Percentiles rank a stretch among this genome's conserved stretches.
phyloP scores from a whole-genome alignment of 352 stramenopile genomes.

The Aphanomyces invadans region DNA sequence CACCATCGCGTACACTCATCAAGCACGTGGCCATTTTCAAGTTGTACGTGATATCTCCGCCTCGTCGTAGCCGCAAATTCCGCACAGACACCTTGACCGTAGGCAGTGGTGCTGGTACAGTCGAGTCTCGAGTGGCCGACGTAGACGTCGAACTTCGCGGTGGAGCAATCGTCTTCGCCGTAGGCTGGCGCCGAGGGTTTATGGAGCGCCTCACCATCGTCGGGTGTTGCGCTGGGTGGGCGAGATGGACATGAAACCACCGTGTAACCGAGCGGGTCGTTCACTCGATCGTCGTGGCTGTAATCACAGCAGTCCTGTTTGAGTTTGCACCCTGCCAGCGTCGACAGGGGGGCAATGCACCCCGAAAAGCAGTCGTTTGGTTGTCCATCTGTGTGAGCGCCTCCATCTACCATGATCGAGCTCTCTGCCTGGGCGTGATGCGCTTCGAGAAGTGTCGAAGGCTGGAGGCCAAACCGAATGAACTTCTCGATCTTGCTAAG shows the following conservation, averaged over 20 bases:
- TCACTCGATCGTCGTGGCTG: no score
- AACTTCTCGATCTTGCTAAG: no score
- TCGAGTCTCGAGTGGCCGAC: not conserved
- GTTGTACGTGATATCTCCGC: slow-evolving; percentile 53
- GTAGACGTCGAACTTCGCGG: not conserved
- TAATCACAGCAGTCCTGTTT: no score
- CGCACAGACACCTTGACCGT: slow-evolving; percentile 6
- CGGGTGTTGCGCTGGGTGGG: not conserved
- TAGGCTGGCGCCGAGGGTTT: not conserved
- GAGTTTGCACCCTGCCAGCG: no score
- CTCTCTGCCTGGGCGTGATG: no score
- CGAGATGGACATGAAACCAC: not conserved
- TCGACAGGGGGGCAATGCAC: no score
- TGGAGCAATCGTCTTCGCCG: not conserved
- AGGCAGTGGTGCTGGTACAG: not conserved
- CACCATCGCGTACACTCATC: slow-evolving; percentile 32
- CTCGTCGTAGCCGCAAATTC: slow-evolving; percentile 44
- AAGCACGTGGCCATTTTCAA: slow-evolving; percentile 45
- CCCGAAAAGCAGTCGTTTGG: no score
- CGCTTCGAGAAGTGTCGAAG: no score
- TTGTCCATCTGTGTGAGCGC: no score
- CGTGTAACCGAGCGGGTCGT: not conserved
- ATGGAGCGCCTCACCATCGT: not conserved
- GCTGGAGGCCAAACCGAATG: no score
- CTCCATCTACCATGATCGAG: no score